Percentiles rank a stretch among this genome's conserved stretches.
phyloP scores from a whole-genome alignment of 495 filamentous ascomycete genomes.

The Aspergillus olivimuriae region DNA sequence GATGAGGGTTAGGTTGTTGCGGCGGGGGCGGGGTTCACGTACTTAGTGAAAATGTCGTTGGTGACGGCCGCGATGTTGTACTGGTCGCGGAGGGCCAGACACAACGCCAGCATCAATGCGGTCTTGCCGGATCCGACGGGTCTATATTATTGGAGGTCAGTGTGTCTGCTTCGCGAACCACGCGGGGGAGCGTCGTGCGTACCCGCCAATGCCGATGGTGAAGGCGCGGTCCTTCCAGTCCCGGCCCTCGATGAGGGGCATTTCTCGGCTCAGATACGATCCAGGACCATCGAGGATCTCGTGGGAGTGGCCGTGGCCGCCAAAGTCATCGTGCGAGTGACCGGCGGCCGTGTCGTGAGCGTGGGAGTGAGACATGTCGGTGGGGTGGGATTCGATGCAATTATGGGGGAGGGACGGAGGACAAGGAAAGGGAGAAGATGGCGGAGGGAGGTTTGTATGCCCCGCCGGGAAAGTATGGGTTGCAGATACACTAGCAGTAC shows the following conservation, averaged over 20 bases:
- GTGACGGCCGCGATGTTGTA: constrained; percentile 93
- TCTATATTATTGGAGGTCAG: constrained; percentile 39
- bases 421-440: neutral
- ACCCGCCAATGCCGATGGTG: constrained; percentile 96
- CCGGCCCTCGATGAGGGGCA: constrained; percentile 82
- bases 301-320: constrained; percentile 89
- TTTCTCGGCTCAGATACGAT: constrained; percentile 83
- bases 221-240: constrained; percentile 90
- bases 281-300: constrained; percentile 95
- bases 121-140: constrained; percentile 98
- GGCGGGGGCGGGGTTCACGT: neutral
- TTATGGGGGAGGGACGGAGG: neutral
- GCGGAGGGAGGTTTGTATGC: neutral
- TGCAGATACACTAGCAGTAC: no score
- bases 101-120: constrained; percentile 88
- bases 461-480: no score
- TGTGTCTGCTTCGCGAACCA: neutral
- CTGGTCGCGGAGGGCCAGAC: constrained; percentile 64
- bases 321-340: constrained; percentile 60
- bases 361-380: constrained; percentile 46
- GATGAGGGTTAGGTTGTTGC: no score
- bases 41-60: constrained; percentile 96
- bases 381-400: neutral
- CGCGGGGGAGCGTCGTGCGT: constrained; percentile 24
- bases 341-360: constrained; percentile 45